phyloP scores from a whole-genome alignment of 495 filamentous ascomycete species.

The Neurospora tetrasperma region DNA sequence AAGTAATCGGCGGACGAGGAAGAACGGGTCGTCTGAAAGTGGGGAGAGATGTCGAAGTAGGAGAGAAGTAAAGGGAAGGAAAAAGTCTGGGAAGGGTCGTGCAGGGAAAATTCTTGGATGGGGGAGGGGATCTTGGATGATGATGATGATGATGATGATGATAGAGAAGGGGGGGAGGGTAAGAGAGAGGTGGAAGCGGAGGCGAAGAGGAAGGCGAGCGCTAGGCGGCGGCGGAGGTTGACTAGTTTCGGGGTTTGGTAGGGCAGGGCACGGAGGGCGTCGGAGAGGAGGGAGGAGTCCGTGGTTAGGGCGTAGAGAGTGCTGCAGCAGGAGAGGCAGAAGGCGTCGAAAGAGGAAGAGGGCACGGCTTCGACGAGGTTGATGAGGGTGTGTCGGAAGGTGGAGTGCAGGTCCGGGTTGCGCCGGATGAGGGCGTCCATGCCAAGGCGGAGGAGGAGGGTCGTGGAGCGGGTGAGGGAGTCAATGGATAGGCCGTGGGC shows the following conservation, averaged over 20 bases:
- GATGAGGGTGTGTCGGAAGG: slow-evolving; percentile 15
- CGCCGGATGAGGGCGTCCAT: slow-evolving; percentile 38
- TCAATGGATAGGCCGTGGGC: slow-evolving; percentile 14
- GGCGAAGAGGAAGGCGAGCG: slow-evolving; percentile 55
- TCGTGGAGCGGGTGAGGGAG: slow-evolving; percentile 16
- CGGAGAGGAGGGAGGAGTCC: slow-evolving; percentile 42
- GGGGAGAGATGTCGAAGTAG: not conserved
- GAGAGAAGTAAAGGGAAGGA: not conserved
- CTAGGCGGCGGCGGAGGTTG: slow-evolving; percentile 60
- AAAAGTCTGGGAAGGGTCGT: not conserved
- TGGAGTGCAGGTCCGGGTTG: slow-evolving; percentile 20
- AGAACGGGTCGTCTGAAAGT: not conserved
- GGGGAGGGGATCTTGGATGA: not conserved
- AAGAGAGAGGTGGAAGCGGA: not conserved
- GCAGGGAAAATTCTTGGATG: not conserved
- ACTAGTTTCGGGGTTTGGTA: slow-evolving; percentile 47
- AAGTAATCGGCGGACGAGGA: slow-evolving; percentile 42
- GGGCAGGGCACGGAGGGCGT: slow-evolving; percentile 43
- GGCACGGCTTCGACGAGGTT: slow-evolving; percentile 9
- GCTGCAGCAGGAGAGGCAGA: slow-evolving; percentile 39
- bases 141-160: too few species aligned
- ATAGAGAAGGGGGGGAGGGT: not conserved
- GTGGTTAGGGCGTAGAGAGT: slow-evolving; percentile 38
- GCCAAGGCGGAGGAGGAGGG: slow-evolving; percentile 41
- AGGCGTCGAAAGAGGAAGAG: slow-evolving; percentile 13